A percentile compares a stretch with the other conserved stretches of the same genome.
Evolutionary conservation across 163 green algal species (phyloP).

Genomic region (Chloromonas sp.): DNA sequence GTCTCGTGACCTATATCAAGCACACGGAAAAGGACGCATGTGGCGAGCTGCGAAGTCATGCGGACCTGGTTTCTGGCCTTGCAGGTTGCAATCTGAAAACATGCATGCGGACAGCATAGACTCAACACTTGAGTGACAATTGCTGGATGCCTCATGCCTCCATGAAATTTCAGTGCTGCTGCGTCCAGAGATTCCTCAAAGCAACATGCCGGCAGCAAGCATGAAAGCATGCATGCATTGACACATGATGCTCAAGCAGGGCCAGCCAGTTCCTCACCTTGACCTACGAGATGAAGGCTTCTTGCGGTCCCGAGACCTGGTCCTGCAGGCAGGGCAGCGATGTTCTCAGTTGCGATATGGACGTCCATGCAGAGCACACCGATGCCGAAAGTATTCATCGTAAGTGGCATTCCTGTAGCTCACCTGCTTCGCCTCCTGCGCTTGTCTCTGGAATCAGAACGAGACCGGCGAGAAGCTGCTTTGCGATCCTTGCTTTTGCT

Average conservation of each 20-base stretch:
- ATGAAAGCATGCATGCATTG: too few relatives aligned
- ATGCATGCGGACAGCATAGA: too few relatives aligned
- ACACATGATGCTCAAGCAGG: not conserved
- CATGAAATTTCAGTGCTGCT: too few relatives aligned
- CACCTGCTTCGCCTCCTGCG: conserved; percentile 9
- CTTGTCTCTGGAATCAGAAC: not conserved
- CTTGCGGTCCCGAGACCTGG: conserved; percentile 3
- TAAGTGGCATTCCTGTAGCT: not conserved
- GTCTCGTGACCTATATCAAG: too few relatives aligned
- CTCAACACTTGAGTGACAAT: too few relatives aligned
- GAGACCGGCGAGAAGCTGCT: not conserved
- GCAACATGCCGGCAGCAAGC: too few relatives aligned
- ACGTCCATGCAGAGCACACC: not conserved
- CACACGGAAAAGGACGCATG: not conserved
- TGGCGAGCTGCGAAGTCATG: conserved; percentile 9
- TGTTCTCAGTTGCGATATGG: not conserved
- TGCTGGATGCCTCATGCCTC: too few relatives aligned
- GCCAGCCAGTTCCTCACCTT: not conserved
- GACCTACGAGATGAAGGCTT: not conserved
- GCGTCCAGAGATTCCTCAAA: too few relatives aligned
- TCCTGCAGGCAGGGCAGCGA: not conserved
- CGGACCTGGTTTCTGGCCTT: not conserved
- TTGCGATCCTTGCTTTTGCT: conserved; percentile 2
- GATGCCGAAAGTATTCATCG: not conserved
- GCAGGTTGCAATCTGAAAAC: not conserved